phyloP scores from a whole-genome alignment of 2,329 filamentous ascomycete species.

The Magnaporthiopsis rhizophila region DNA sequence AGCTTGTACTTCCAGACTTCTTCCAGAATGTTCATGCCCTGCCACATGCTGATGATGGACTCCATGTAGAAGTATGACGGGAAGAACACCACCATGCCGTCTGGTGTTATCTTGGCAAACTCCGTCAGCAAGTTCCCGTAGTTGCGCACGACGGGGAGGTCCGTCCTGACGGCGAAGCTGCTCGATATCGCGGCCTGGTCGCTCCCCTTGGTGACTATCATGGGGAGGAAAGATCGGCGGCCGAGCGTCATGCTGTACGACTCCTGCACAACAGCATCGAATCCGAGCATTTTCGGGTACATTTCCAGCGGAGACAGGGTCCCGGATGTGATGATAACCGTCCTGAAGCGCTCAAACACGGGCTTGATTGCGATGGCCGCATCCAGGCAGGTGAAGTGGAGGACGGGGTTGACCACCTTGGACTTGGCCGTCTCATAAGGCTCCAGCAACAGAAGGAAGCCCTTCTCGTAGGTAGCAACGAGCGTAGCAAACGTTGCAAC shows the following conservation, averaged over 20 bases:
- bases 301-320: constrained; percentile 96
- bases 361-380: constrained; percentile 97
- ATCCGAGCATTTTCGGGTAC: constrained; percentile 98
- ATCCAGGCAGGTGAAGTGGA: constrained; percentile 94
- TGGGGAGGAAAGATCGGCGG: constrained; percentile 87
- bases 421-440: constrained; percentile 94
- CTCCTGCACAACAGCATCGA: constrained; percentile 86
- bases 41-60: constrained; percentile 98
- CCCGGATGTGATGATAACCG: constrained; percentile 96
- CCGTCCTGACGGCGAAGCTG: constrained; percentile 90
- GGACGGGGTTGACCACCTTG: constrained; percentile 90
- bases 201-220: constrained; percentile 93
- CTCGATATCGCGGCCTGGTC: constrained; percentile 92
- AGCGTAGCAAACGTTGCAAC: constrained; percentile 96
- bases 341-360: constrained; percentile 94
- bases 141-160: constrained; percentile 93
- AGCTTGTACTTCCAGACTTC: constrained; percentile 99
- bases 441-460: constrained; percentile 92
- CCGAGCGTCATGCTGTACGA: constrained; percentile 97
- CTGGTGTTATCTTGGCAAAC: constrained; percentile 91
- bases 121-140: constrained; percentile 91
- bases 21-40: constrained; percentile 95
- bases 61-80: constrained; percentile 99
- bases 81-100: constrained; percentile 98
- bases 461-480: constrained; percentile 93